Evolutionary conservation across 495 filamentous ascomycete species (phyloP).

Genomic region (Tuber melanosporum): DNA sequence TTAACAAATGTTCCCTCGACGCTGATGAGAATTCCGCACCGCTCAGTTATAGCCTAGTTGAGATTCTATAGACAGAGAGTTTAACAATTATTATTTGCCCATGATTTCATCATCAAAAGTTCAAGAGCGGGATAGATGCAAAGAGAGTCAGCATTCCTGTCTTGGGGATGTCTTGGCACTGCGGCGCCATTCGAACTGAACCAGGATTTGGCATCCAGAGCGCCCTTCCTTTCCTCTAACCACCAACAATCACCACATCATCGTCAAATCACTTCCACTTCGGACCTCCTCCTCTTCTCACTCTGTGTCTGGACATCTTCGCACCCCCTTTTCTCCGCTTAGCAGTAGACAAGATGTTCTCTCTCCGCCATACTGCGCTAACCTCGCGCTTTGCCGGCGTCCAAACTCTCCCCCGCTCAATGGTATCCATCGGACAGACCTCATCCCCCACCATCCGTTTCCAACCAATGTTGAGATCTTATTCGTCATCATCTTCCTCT

Average conservation of each 20-base stretch:
- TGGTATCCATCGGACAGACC: neutral
- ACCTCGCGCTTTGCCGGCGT: constrained; percentile 15
- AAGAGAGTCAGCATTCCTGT: neutral
- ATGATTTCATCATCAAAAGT: neutral
- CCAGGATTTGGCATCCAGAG: neutral
- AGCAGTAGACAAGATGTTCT: constrained; percentile 20
- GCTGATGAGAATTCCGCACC: neutral
- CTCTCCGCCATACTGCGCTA: constrained; percentile 24
- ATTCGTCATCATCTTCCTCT: constrained; percentile 25
- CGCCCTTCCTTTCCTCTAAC: constrained; percentile 1
- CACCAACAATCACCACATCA: neutral
- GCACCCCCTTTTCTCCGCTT: neutral
- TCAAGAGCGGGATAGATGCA: neutral
- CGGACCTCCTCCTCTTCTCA: neutral
- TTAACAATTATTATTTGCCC: neutral
- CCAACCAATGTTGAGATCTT: constrained; percentile 13
- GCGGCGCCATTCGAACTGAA: neutral
- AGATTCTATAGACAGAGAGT: neutral
- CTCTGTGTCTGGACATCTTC: constrained; percentile 2
- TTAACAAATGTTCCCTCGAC: neutral
- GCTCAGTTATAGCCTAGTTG: neutral
- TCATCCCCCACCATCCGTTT: neutral
- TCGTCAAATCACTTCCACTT: constrained; percentile 7
- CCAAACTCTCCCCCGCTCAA: constrained; percentile 11
- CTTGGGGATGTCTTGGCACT: neutral